Evolutionary conservation across 1,139 yeast genomes (phyloP), one percentile per base, ranked within the genome.

Genomic region (Lodderomyces oxycetoniae): DNA sequence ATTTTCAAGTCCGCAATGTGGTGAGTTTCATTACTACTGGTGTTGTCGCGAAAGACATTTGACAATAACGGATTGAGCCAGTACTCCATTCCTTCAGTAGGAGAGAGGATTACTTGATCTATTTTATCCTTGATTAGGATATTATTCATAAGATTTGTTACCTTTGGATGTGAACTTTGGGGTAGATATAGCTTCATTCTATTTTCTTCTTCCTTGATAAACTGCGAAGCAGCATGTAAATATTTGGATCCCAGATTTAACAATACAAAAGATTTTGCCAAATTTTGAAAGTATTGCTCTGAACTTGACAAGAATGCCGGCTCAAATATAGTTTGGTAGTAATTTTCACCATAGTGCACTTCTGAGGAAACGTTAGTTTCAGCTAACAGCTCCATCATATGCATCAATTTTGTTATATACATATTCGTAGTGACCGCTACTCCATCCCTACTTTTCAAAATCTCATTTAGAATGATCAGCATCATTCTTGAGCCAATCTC

Each of bases 241-340:
- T 81, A 83, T 3, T 69, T 59, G 0, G 77, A 51, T 1, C 86
- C 84, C 35, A 40, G 40, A 21, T 44, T 36, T 36, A 67, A 62
- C 14, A 60, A 59, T 11, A 59, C 51, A 24, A 71, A 53, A n/a
- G 68, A 71, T 5, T 49, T 55, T 0, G 81, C 68, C 15, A 76
- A 63, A 5, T 51, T 50, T 15, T 60, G 51, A 51, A 82, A 89
- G 51, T 73, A 86, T 1, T 57, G 55, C 37, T 70, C 72, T 0
- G 93, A 75, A 16, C 68, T 69, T 3, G 65, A 49, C 30, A 85
- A 52, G 34, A 86, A 71, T 33, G 56, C 59, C 0, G 86, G 86
- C 47, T 87, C 96, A 53, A 88, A 85, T 30, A 64, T 69, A 17
- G 67, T 68, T 28, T 69, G 63, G 51, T 83, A 87, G 45, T 78